Conservation (phyloP, 2,329 filamentous ascomycete genomes). For the Pyrenophora seminiperda region DNA sequence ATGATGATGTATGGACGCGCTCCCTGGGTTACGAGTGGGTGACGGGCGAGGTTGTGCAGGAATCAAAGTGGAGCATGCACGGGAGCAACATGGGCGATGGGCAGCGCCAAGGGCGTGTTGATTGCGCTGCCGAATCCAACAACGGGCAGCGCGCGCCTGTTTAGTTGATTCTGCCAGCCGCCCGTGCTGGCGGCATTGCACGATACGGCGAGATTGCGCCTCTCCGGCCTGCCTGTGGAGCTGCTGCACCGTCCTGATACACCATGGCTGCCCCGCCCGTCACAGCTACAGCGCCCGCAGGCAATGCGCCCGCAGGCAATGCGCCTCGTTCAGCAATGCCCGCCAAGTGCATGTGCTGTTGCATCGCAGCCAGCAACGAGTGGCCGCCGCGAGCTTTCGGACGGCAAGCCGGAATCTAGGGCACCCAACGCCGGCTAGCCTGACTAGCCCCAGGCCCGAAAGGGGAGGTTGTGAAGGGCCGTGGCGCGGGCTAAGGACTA, state of each 20-base stretch:
- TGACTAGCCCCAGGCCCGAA: conserved; percentile 18
- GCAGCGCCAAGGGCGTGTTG: conserved; percentile 8
- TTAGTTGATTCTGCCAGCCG: background rate
- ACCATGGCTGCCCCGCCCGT: background rate
- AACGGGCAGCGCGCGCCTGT: conserved; percentile 1
- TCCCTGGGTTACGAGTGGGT: conserved; percentile 4
- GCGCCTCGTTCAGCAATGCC: too few species aligned
- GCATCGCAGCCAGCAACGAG: conserved; percentile 17
- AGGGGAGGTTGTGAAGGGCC: conserved; percentile 15
- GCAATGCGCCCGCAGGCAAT: background rate
- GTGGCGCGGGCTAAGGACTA: conserved; percentile 12
- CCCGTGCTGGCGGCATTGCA: background rate
- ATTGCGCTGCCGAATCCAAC: conserved; percentile 10
- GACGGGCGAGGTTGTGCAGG: conserved; percentile 21
- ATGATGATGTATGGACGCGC: conserved; percentile 27
- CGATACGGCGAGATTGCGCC: background rate
- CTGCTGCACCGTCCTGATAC: background rate
- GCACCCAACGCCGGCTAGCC: conserved; percentile 17
- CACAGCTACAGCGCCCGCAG: background rate
- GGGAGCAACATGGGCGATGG: conserved; percentile 18
- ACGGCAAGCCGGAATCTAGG: conserved; percentile 22
- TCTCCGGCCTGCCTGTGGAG: too few species aligned
- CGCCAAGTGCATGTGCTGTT: conserved; percentile 8
- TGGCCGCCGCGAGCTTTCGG: conserved; percentile 18
- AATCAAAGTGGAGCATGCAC: conserved; percentile 23